These are phyloP conservation scores for Silybum marianum DNA, from an alignment of 129 eudicot species.

Conservation along the genomic window DNA sequence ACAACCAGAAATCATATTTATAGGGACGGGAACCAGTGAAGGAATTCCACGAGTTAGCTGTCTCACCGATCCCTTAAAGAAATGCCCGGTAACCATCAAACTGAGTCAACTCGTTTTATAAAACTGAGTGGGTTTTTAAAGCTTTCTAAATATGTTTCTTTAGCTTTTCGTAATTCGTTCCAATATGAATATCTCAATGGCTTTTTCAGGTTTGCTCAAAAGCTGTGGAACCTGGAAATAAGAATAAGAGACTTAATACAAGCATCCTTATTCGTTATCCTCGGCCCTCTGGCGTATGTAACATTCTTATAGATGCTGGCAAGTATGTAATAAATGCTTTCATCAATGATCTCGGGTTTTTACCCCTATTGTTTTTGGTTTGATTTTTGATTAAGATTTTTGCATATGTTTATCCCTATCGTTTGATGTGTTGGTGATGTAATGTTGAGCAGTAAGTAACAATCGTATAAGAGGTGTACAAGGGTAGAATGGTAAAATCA, in stretches of 20 bases:
- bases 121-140: background rate
- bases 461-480: background rate
- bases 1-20: slow-evolving; percentile 78
- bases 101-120: slow-evolving; percentile 8
- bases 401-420: background rate
- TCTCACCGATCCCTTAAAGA: slow-evolving; percentile 74
- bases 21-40: slow-evolving; percentile 99
- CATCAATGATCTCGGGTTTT: background rate
- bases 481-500: background rate
- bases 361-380: background rate
- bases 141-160: background rate
- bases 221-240: slow-evolving; percentile 80
- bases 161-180: background rate
- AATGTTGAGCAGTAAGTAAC: background rate
- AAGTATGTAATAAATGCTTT: slow-evolving; percentile 64
- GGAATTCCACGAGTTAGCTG: slow-evolving; percentile 99
- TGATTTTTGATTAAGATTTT: background rate
- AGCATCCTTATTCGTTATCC: slow-evolving; percentile 78
- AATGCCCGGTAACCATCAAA: slow-evolving; percentile 54
- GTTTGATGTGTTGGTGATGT: background rate
- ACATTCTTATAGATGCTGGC: slow-evolving; percentile 97
- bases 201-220: slow-evolving; percentile 71
- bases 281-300: slow-evolving; percentile 57
- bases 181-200: slow-evolving; percentile 20
- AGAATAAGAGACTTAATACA: slow-evolving; percentile 87